phyloP scores from a whole-genome alignment of 306 rosid genomes.

The Ziziphus jujuba region DNA sequence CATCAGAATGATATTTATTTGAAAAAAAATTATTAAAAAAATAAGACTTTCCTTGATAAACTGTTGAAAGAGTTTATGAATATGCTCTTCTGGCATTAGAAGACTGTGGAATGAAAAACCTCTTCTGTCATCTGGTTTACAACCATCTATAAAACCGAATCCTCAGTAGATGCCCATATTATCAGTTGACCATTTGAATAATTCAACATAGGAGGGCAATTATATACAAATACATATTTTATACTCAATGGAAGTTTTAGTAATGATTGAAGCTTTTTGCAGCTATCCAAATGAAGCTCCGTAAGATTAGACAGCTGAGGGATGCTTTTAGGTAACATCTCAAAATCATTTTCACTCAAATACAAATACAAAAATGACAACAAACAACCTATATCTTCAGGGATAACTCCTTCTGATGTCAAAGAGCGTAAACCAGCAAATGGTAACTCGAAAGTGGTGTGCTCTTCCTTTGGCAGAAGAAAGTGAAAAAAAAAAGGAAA shows the following conservation, averaged over 20 bases:
- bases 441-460: background rate
- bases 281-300: background rate
- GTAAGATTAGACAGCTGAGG: conserved; percentile 5
- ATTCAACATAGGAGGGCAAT: too few relatives aligned
- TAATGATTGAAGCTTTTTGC: background rate
- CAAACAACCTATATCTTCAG: background rate
- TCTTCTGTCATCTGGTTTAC: background rate
- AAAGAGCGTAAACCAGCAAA: conserved; percentile 5
- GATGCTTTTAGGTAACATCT: conserved; percentile 9
- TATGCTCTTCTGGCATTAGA: background rate
- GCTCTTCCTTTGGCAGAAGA: background rate
- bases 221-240: background rate
- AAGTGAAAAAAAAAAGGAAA: too few relatives aligned
- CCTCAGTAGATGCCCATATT: background rate
- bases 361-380: background rate
- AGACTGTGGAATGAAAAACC: background rate
- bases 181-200: background rate
- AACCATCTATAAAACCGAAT: background rate
- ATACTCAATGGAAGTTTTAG: conserved; percentile 18
- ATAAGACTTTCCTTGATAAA: background rate
- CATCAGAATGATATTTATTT: background rate
- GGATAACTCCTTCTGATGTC: background rate
- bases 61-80: background rate
- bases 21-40: too few relatives aligned
- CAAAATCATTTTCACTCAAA: conserved; percentile 6